These are phyloP conservation scores for Areca catechu DNA, from an alignment of 176 grass and related monocot species.

Conservation along the genomic window DNA sequence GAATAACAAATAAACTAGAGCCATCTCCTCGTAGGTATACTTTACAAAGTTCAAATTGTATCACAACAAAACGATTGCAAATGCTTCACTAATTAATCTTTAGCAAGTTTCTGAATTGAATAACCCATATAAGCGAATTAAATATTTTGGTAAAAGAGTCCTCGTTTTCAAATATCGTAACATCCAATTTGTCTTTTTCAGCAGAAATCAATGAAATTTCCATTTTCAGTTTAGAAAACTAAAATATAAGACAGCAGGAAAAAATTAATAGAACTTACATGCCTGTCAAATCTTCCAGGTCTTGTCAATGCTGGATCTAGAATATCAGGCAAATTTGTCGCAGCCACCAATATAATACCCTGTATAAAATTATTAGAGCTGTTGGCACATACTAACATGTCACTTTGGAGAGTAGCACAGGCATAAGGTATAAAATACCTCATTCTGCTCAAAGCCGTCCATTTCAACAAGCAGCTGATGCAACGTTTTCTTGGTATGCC, in stretches of 20 bases:
- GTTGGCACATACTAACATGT: not conserved
- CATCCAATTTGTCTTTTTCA: too few relatives aligned
- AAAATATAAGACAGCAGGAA: not conserved
- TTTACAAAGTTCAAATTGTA: too few relatives aligned
- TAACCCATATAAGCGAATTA: too few relatives aligned
- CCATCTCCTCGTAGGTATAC: too few relatives aligned
- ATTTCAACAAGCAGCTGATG: constrained; percentile 99
- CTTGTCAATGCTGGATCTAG: constrained; percentile 95
- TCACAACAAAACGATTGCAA: too few relatives aligned
- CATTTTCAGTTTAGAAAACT: too few relatives aligned
- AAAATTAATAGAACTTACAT: constrained; percentile 55
- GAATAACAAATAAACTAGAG: too few relatives aligned
- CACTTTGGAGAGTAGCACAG: constrained; percentile 6
- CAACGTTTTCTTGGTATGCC: constrained; percentile 96
- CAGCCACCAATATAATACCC: constrained; percentile 99
- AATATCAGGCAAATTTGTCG: constrained; percentile 96
- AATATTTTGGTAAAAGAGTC: too few relatives aligned
- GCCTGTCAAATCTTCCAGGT: constrained; percentile 99
- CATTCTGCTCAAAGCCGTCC: constrained; percentile 99
- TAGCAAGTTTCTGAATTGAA: too few relatives aligned
- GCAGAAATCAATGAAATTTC: too few relatives aligned
- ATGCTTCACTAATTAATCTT: too few relatives aligned
- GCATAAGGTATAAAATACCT: constrained; percentile 32
- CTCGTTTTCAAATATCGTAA: too few relatives aligned
- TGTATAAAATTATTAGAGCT: constrained; percentile 22